A percentile compares a stretch with the other conserved stretches of the same genome.
phyloP scores from a whole-genome alignment of 139 green algal species.

The Closterium sp. region DNA sequence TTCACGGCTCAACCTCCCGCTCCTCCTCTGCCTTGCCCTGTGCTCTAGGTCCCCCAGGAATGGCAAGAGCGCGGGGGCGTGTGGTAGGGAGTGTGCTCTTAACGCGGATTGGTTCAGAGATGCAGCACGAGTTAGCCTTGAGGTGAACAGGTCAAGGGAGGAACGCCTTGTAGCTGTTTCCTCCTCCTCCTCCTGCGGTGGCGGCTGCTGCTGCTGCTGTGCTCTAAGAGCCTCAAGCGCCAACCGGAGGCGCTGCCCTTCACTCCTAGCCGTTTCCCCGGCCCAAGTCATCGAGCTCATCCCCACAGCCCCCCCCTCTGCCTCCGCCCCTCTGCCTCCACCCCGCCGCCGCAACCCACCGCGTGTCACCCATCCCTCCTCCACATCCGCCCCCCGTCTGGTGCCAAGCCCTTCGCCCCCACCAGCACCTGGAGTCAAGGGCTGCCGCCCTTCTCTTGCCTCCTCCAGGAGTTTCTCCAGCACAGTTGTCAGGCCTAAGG shows the following conservation, averaged over 20 bases:
- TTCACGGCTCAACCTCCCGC: background rate
- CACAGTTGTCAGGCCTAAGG: background rate
- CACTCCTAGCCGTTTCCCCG: background rate
- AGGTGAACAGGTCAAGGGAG: background rate
- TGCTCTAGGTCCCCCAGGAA: background rate
- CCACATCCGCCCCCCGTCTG: background rate
- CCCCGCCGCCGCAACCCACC: background rate
- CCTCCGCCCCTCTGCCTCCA: background rate
- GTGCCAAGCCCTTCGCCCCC: background rate
- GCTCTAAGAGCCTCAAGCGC: background rate
- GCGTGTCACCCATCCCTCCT: background rate
- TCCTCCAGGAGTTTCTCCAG: background rate
- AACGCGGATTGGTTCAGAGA: background rate
- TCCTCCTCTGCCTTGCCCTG: too few species aligned
- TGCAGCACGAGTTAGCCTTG: background rate
- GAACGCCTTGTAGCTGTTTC: background rate
- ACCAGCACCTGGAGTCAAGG: background rate
- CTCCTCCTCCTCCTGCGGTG: background rate
- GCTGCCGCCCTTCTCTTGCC: background rate
- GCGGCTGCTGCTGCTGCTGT: background rate
- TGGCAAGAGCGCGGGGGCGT: background rate
- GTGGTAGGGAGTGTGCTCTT: background rate
- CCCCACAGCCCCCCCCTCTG: background rate
- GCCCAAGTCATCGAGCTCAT: background rate
- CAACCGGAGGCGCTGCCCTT: slow-evolving; percentile 1